Evolutionary conservation across 306 rosid species (phyloP).

Genomic region (Clitoria ternatea): DNA sequence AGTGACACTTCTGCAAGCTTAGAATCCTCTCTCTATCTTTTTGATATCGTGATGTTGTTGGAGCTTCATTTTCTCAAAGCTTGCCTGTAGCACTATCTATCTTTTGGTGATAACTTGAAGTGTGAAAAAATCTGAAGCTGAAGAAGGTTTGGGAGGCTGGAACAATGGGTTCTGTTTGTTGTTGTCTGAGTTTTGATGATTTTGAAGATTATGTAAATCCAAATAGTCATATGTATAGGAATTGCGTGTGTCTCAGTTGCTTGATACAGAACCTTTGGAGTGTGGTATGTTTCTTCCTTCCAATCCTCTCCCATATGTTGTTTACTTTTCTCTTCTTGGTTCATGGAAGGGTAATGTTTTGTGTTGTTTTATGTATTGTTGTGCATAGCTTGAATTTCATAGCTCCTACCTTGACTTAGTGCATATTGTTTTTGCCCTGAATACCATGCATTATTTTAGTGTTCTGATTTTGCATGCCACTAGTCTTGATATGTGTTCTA

Average conservation of each 20-base stretch:
- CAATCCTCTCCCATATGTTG: neutral
- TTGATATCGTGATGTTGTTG: slow-evolving; percentile 22
- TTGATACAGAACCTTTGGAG: slow-evolving; percentile 60
- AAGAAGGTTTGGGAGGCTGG: slow-evolving; percentile 40
- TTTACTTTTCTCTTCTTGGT: slow-evolving; percentile 5
- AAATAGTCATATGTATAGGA: slow-evolving; percentile 63
- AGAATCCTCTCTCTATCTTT: slow-evolving; percentile 47
- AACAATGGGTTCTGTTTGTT: slow-evolving; percentile 92
- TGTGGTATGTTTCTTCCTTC: slow-evolving; percentile 51
- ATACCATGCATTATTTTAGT: neutral
- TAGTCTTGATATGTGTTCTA: slow-evolving; percentile 5
- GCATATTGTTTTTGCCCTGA: neutral
- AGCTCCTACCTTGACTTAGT: neutral
- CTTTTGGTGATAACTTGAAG: slow-evolving; percentile 33
- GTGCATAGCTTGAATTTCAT: slow-evolving; percentile 1
- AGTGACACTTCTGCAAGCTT: slow-evolving; percentile 54
- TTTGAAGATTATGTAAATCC: slow-evolving; percentile 88
- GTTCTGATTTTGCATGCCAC: neutral
- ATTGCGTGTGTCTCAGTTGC: slow-evolving; percentile 77
- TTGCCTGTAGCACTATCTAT: slow-evolving; percentile 23
- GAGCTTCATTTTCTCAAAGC: slow-evolving; percentile 25
- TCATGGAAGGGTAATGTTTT: neutral
- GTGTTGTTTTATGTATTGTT: neutral
- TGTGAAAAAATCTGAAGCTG: slow-evolving; percentile 28
- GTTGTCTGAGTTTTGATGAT: slow-evolving; percentile 67